Evolutionary conservation across 768 basidiomycete species (phyloP), one percentile per base, ranked within the genome.

Genomic region (Amanita subjunquillea): DNA sequence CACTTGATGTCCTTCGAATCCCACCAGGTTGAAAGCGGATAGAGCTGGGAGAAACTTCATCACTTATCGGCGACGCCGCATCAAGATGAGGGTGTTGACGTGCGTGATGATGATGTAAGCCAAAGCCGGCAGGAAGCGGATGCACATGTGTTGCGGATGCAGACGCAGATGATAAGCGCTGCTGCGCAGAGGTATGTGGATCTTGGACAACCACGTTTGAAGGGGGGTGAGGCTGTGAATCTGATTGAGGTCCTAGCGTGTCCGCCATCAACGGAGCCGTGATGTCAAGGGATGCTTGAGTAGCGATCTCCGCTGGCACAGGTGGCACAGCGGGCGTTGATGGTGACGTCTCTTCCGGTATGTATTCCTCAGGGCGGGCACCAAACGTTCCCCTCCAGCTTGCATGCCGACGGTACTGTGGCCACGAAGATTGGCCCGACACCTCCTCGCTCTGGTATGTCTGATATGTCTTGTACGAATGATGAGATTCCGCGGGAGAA

Each of bases 111-210:
- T 53, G 42, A 29, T 50, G 59, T 55, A 55, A 68, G 66, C 51
- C 74, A 62, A 4, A 70, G 61, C 0, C n/a, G 10, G 76, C 74
- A 8, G 73, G 58, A 3, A 76, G 70, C 6, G 79, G 69, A 6
- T 73, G 67, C 32, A 77, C 61, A 25, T 75, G 72, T 53, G 75
- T 75, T 5, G 73, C 74, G 57, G 65, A 63, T 23, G 59, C 56
- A 25, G 52, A 55, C 2, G 63, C 60, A 23, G 29, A 57, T 15
- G 59, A 56, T 40, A 13, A 38, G 15, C 48, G 48, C 17, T 15
- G 37, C 22, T 50, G 22, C 13, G 23, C 15, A 17, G 47, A 12
- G 9, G 6, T 36, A 38, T 36, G 10, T 37, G 22, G 2, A 25
- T 27, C 23, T 13, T 25, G 10, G 1, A 22, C 17, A 10, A 22